These are phyloP conservation scores for Cajanus cajan DNA, from an alignment of 306 rosid species.

Conservation along the genomic window DNA sequence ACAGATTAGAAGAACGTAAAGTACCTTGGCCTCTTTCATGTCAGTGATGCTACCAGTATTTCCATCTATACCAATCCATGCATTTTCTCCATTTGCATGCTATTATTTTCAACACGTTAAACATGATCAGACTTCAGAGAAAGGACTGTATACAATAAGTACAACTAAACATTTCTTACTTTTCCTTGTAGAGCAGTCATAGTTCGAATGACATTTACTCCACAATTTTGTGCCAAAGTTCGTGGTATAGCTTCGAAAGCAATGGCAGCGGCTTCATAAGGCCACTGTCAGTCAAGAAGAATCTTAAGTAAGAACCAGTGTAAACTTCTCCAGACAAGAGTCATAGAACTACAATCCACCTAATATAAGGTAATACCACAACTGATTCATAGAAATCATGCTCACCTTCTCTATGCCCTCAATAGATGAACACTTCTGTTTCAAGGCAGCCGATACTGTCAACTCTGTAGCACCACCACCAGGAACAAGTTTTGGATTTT, in stretches of 20 bases:
- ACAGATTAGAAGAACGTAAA: not conserved
- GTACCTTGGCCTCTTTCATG: conserved; percentile 85
- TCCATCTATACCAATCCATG: conserved; percentile 97
- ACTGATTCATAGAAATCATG: conserved; percentile 16
- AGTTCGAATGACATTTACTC: conserved; percentile 90
- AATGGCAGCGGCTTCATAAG: conserved; percentile 97
- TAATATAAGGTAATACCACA: not conserved
- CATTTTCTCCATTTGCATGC: conserved; percentile 95
- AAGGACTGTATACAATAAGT: not conserved
- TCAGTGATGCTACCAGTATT: conserved; percentile 74
- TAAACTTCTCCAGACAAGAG: not conserved
- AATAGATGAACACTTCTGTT: conserved; percentile 93
- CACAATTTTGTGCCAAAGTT: conserved; percentile 97
- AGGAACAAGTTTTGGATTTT: conserved; percentile 90
- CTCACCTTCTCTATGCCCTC: conserved; percentile 96
- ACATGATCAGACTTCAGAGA: not conserved
- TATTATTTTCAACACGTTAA: conserved; percentile 33
- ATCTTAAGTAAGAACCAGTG: conserved; percentile 26
- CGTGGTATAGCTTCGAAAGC: conserved; percentile 99
- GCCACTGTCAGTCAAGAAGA: conserved; percentile 69
- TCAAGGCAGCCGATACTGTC: conserved; percentile 88
- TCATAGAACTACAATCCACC: conserved; percentile 5
- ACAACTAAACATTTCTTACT: conserved; percentile 40
- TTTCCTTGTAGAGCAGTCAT: conserved; percentile 98
- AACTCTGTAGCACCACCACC: conserved; percentile 98